A percentile compares a stretch with the other conserved stretches of the same genome.
Evolutionary conservation across 306 rosid species (phyloP).

Genomic region (Lathyrus aphaca): DNA sequence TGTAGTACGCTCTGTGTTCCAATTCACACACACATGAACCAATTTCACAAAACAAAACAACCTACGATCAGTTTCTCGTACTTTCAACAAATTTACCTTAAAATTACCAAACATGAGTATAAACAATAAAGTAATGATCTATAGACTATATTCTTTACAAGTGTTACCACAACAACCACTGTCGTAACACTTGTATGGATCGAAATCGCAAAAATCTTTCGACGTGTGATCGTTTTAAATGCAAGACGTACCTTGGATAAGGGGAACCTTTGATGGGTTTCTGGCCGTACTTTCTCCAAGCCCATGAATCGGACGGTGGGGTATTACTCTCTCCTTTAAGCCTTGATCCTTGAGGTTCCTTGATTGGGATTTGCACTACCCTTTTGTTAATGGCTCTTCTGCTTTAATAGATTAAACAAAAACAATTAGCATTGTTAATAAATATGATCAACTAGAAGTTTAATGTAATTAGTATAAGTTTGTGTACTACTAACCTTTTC

Average conservation of each 20-base stretch:
- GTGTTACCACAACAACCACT: no score
- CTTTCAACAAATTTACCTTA: not conserved
- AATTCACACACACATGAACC: not conserved
- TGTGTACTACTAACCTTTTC: conserved; percentile 54
- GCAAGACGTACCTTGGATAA: conserved; percentile 69
- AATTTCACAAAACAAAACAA: not conserved
- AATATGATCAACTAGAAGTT: no score
- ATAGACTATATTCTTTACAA: no score
- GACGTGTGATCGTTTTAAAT: no score
- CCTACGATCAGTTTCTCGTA: not conserved
- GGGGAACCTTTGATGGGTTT: conserved; percentile 99
- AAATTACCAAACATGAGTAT: not conserved
- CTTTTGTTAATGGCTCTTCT: conserved; percentile 66
- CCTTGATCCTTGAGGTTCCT: conserved; percentile 63
- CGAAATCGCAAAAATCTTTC: no score
- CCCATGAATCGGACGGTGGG: conserved; percentile 94
- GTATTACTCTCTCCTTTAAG: conserved; percentile 65
- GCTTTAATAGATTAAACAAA: conserved; percentile 18
- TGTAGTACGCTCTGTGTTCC: conserved; percentile 76
- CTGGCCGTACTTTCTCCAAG: conserved; percentile 97
- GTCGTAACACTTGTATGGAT: no score
- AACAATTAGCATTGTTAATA: conserved; percentile 6
- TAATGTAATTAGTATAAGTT: no score
- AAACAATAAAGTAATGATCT: not conserved
- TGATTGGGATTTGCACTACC: conserved; percentile 80